These are phyloP conservation scores for Podila verticillata DNA, from an alignment of 192 early-diverging fungal genomes.

Conservation along the genomic window DNA sequence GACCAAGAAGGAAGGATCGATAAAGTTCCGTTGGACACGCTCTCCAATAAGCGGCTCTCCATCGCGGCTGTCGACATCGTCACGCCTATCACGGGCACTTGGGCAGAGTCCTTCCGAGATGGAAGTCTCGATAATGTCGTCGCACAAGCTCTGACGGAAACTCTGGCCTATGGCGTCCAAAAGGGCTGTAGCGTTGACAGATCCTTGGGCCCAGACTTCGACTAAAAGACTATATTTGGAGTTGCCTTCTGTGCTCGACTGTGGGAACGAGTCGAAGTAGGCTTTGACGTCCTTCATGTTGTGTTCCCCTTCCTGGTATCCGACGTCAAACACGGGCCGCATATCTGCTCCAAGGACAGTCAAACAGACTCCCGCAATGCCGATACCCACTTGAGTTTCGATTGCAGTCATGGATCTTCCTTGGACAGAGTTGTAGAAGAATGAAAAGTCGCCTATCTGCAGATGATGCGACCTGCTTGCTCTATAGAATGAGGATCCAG, in stretches of 20 bases:
- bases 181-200: conserved; percentile 47
- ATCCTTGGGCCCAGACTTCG: conserved; percentile 62
- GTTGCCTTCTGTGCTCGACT: conserved; percentile 9
- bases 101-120: conserved; percentile 51
- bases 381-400: conserved; percentile 59
- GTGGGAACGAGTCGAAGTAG: conserved; percentile 37
- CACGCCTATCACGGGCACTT: conserved; percentile 29
- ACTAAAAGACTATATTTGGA: conserved; percentile 53
- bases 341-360: conserved; percentile 52
- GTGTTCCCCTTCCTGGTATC: conserved; percentile 39
- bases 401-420: conserved; percentile 43
- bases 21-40: conserved; percentile 53
- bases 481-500: neutral
- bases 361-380: conserved; percentile 63
- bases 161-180: conserved; percentile 55
- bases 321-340: conserved; percentile 52
- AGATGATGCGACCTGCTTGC: conserved; percentile 26
- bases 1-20: conserved; percentile 56
- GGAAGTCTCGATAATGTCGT: conserved; percentile 61
- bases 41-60: conserved; percentile 38
- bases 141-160: conserved; percentile 64
- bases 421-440: conserved; percentile 62
- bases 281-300: conserved; percentile 34
- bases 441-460: conserved; percentile 56
- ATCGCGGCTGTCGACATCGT: conserved; percentile 16